Conservation (phyloP, 345 rosid species). For the Gossypium herbaceum region DNA sequence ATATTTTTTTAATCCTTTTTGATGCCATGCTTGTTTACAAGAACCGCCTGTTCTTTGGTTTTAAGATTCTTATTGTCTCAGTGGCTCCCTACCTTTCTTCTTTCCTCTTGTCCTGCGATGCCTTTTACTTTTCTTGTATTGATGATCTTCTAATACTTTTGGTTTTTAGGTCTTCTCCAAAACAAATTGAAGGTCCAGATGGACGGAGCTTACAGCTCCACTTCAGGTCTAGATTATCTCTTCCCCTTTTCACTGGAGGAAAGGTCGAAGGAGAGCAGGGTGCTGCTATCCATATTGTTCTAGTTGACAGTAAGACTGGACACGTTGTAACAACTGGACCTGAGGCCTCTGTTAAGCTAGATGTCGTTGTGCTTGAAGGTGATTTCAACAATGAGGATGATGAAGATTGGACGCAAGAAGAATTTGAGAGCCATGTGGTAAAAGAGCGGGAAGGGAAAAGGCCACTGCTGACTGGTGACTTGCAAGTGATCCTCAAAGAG, state of each 20-base stretch:
- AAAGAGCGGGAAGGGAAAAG: slow-evolving; percentile 98
- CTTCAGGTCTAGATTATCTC: slow-evolving; percentile 86
- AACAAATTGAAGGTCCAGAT: slow-evolving; percentile 86
- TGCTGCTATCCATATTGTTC: slow-evolving; percentile 80
- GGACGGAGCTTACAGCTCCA: slow-evolving; percentile 71
- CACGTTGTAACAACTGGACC: slow-evolving; percentile 74
- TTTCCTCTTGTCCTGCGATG: not conserved
- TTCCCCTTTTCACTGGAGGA: slow-evolving; percentile 97
- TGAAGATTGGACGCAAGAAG: slow-evolving; percentile 89
- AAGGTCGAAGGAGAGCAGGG: slow-evolving; percentile 99
- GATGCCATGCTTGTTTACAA: not conserved
- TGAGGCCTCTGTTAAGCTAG: slow-evolving; percentile 75
- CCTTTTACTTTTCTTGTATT: not conserved
- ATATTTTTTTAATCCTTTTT: not conserved
- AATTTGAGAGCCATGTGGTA: slow-evolving; percentile 87
- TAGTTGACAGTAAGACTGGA: slow-evolving; percentile 65
- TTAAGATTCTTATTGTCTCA: not conserved
- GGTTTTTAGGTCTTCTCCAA: slow-evolving; percentile 70
- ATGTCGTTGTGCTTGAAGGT: slow-evolving; percentile 92
- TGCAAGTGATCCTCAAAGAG: slow-evolving; percentile 88
- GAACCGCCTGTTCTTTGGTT: not conserved
- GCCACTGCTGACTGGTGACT: slow-evolving; percentile 81
- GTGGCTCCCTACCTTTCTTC: not conserved
- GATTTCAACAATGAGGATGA: slow-evolving; percentile 92
- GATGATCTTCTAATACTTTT: slow-evolving; percentile 6